A percentile compares a stretch with the other conserved stretches of the same genome.
Evolutionary conservation across 805 yeast genomes (phyloP).

Genomic region (Metschnikowia santaceciliae): DNA sequence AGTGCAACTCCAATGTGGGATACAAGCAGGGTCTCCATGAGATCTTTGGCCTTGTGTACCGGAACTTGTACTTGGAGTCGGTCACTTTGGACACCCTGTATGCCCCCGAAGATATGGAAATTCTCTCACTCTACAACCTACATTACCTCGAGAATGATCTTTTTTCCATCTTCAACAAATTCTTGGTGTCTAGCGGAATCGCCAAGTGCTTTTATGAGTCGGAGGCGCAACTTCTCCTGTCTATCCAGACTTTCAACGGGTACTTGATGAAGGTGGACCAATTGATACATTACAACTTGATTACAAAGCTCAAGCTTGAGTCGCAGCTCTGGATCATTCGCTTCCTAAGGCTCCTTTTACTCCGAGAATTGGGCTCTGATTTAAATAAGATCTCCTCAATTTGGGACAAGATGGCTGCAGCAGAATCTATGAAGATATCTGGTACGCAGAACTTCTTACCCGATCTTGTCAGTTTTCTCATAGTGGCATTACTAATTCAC

Average conservation of each 20-base stretch:
- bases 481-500: constrained; percentile 42
- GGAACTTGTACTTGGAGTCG: constrained; percentile 37
- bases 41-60: constrained; percentile 45
- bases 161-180: constrained; percentile 40
- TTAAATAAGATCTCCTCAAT: constrained; percentile 30
- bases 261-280: constrained; percentile 49
- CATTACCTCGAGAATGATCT: constrained; percentile 40
- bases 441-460: constrained; percentile 20
- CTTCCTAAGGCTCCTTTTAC: constrained; percentile 43
- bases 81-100: constrained; percentile 15
- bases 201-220: constrained; percentile 30
- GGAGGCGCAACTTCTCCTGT: constrained; percentile 40
- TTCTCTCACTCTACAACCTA: constrained; percentile 37
- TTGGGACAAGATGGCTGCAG: constrained; percentile 49
- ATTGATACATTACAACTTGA: constrained; percentile 41
- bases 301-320: constrained; percentile 43
- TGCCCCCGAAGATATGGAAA: constrained; percentile 27
- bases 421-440: constrained; percentile 8
- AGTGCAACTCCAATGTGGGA: constrained; percentile 39
- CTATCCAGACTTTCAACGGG: constrained; percentile 47
- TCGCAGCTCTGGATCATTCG: constrained; percentile 55
- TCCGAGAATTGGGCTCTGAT: constrained; percentile 45
- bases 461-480: constrained; percentile 38
- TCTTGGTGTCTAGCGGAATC: constrained; percentile 40
- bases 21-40: constrained; percentile 54